Conservation (phyloP, 805 yeast species). For the Candida xyloterini region DNA sequence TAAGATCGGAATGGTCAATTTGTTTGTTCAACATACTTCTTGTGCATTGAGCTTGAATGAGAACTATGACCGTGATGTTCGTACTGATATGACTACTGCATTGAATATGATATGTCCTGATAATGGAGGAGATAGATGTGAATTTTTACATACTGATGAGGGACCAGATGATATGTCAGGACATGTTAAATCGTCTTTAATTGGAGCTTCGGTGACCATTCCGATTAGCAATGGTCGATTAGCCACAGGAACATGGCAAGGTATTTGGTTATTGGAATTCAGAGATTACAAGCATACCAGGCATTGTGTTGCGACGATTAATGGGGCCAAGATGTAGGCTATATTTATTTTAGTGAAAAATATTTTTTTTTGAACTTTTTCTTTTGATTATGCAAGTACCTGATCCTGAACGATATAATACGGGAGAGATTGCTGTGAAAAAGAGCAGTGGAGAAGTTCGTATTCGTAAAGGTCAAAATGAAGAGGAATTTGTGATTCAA, state of each 20-base stretch:
- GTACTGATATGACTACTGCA: slow-evolving; percentile 62
- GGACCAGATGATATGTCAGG: slow-evolving; percentile 87
- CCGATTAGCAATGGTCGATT: slow-evolving; percentile 69
- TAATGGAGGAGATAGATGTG: slow-evolving; percentile 39
- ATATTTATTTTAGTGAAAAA: not conserved
- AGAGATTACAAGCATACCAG: slow-evolving; percentile 62
- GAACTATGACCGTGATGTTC: slow-evolving; percentile 77
- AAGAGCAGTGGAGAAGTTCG: slow-evolving; percentile 46
- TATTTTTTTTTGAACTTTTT: not conserved
- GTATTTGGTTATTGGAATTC: slow-evolving; percentile 74
- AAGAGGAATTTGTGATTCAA: slow-evolving; percentile 59
- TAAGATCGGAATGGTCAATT: slow-evolving; percentile 60
- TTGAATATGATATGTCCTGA: slow-evolving; percentile 70
- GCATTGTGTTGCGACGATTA: slow-evolving; percentile 67
- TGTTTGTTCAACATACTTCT: slow-evolving; percentile 76
- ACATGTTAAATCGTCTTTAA: slow-evolving; percentile 59
- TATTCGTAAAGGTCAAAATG: slow-evolving; percentile 66
- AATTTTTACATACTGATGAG: slow-evolving; percentile 65
- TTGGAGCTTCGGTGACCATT: slow-evolving; percentile 63
- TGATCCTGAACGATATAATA: slow-evolving; percentile 22
- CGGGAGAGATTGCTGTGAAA: slow-evolving; percentile 43
- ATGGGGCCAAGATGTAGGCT: slow-evolving; percentile 45
- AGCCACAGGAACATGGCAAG: slow-evolving; percentile 84
- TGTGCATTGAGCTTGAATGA: slow-evolving; percentile 77
- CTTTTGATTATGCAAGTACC: slow-evolving; percentile 3